Conservation (phyloP, 768 basidiomycete species). For the Sistotremastrum niveocremeum region DNA sequence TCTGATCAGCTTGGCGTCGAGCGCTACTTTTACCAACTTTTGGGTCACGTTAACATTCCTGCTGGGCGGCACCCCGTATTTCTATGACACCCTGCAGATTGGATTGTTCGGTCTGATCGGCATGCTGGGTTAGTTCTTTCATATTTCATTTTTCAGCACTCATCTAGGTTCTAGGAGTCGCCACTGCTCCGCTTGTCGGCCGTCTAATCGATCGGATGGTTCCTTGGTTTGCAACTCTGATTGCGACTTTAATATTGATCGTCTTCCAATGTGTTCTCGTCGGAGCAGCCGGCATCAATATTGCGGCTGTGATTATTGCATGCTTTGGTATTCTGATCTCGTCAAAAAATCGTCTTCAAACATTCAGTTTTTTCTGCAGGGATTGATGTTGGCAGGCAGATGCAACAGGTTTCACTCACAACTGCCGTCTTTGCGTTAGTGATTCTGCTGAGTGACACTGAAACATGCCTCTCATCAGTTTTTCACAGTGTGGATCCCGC, state of each 20-base stretch:
- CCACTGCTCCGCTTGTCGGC: conserved; percentile 57
- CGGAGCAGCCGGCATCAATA: conserved; percentile 53
- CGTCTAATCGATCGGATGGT: conserved; percentile 54
- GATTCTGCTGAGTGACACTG: background rate
- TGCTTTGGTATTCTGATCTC: conserved; percentile 33
- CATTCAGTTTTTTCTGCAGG: background rate
- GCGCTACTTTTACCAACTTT: conserved; percentile 46
- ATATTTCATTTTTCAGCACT: background rate
- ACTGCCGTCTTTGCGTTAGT: conserved; percentile 44
- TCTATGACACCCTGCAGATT: conserved; percentile 37
- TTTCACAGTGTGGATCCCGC: conserved; percentile 22
- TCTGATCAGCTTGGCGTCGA: conserved; percentile 44
- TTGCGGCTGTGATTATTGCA: conserved; percentile 56
- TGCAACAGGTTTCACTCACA: conserved; percentile 52
- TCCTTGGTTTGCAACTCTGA: conserved; percentile 64
- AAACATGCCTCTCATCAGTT: conserved; percentile 8
- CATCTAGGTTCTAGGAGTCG: conserved; percentile 24
- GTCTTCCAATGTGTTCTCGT: conserved; percentile 50
- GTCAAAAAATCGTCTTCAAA: background rate
- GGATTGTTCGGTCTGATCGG: conserved; percentile 68
- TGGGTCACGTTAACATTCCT: conserved; percentile 77
- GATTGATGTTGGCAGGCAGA: conserved; percentile 62
- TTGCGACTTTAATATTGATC: conserved; percentile 33
- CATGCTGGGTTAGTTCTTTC: conserved; percentile 28
- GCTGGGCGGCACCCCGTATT: conserved; percentile 59